These are phyloP conservation scores for Hyparrhenia diplandra DNA, from an alignment of 176 grass and related monocot genomes.

Conservation along the genomic window DNA sequence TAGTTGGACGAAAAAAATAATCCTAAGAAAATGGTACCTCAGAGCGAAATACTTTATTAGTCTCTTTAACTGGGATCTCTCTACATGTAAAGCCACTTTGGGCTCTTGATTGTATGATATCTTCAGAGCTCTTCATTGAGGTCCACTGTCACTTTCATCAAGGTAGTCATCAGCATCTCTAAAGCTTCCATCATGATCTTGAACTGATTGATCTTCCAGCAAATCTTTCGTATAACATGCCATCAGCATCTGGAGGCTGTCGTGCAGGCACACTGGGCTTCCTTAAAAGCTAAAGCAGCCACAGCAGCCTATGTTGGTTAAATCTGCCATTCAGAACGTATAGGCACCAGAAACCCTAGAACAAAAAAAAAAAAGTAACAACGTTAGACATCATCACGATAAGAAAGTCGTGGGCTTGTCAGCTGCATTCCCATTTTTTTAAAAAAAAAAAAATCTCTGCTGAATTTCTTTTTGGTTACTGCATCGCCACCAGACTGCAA, in stretches of 20 bases:
- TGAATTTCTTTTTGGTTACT: background rate
- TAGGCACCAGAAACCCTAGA: background rate
- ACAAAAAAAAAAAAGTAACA: background rate
- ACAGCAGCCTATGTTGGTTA: constrained; percentile 62
- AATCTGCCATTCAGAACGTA: constrained; percentile 35
- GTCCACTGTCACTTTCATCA: constrained; percentile 36
- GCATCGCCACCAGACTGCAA: background rate
- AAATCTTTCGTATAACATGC: constrained; percentile 34
- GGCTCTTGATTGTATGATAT: constrained; percentile 49
- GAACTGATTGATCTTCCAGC: constrained; percentile 32
- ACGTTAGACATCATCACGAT: background rate
- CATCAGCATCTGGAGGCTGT: background rate
- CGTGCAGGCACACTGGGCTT: constrained; percentile 29
- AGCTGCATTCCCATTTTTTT: too few relatives aligned
- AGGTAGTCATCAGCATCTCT: constrained; percentile 29
- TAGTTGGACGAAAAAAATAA: background rate
- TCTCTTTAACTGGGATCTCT: constrained; percentile 62
- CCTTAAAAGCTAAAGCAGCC: constrained; percentile 67
- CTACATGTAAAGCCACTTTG: constrained; percentile 65
- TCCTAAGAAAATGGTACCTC: constrained; percentile 43
- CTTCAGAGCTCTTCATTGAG: constrained; percentile 50
- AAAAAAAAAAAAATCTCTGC: too few relatives aligned
- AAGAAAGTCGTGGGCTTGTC: background rate
- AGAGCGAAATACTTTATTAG: constrained; percentile 42
- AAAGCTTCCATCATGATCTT: constrained; percentile 49